phyloP scores from a whole-genome alignment of 1,284 basidiomycete genomes.

The Moesziomyces aphidis region DNA sequence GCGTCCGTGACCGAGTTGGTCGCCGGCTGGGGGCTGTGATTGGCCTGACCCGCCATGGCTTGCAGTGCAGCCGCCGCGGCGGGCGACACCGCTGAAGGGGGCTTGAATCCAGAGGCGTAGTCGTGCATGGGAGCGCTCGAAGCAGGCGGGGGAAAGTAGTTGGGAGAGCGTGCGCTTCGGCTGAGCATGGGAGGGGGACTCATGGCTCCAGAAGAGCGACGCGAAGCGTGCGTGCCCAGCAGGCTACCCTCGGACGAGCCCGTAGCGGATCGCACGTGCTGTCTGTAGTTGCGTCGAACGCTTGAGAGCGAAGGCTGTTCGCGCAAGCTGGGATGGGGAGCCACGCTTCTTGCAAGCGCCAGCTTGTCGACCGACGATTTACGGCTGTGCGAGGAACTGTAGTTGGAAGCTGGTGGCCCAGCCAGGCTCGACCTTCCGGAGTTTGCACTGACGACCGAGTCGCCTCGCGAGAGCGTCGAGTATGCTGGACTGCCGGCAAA shows the following conservation, averaged over 20 bases:
- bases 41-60: conserved; percentile 24
- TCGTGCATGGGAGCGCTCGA: conserved; percentile 26
- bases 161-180: conserved; percentile 51
- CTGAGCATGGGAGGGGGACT: conserved; percentile 40
- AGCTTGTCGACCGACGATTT: conserved; percentile 40
- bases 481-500: conserved; percentile 19
- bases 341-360: conserved; percentile 24
- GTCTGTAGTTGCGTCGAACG: conserved; percentile 34
- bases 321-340: conserved; percentile 28
- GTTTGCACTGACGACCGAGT: conserved; percentile 15
- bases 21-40: conserved; percentile 7
- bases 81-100: conserved; percentile 38
- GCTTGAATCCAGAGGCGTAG: conserved; percentile 53
- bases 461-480: conserved; percentile 20
- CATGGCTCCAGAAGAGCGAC: conserved; percentile 39
- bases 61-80: conserved; percentile 43
- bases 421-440: conserved; percentile 24
- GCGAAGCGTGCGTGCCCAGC: conserved; percentile 23
- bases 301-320: conserved; percentile 42
- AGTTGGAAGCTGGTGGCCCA: conserved; percentile 14
- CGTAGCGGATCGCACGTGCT: conserved; percentile 33
- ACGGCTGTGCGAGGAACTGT: conserved; percentile 23
- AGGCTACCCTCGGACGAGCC: conserved; percentile 44
- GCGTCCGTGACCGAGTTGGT: conserved; percentile 27
- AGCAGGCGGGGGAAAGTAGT: conserved; percentile 53